Base-by-base conservation (phyloP, 2,329 filamentous ascomycete species). In the Ascochyta fabae region DNA sequence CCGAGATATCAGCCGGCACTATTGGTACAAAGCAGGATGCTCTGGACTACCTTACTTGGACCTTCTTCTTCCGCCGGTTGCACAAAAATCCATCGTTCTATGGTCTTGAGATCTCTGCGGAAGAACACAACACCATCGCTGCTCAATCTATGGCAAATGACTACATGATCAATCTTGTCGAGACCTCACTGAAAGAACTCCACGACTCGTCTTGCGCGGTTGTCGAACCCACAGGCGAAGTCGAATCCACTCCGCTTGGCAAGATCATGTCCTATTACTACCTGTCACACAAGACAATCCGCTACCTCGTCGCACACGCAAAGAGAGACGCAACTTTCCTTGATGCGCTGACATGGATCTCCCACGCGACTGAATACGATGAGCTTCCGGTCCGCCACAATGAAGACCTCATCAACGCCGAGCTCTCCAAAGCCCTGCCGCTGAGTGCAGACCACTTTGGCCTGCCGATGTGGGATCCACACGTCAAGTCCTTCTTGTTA, bases 241-340 rank as follows among this genome's bases (percentile, higher is more conserved):
- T 99, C 26, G 90, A 96, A 65, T 82, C 94, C 0, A 98, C 95
- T 0, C 88, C 94, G 0, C 84, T 98, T 6, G 95, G 95, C 68
- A 97, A 96, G 80, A 98, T 99, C 71, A 97, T 98, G 92, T 96
- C 91, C 75, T 99, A 98, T 82, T 99, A 99, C 82, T 99, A 99
- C 72, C 87, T 82, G 43, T 96, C 93, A 0, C 95, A 99, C 79
- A 90, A 90, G 77, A 99, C 95, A 0, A 92, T 99, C 67, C 90
- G 95, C 1, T 88, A 92, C 67, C 84, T 99, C 6, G 86, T 90
- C 60, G 83, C 86, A 42, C 84, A 94, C 63, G 91, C 90, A 23
- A 94, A 90, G 68, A 84, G 87, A 0, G 79, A 87, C 16, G 91
- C 90, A 1, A 86, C 84, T 1, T 96, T 99, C 72, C 83, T 88